Percentiles rank a stretch among this genome's conserved stretches.
phyloP scores from a whole-genome alignment of 1,139 yeast species.

The Hansenula anomala region DNA sequence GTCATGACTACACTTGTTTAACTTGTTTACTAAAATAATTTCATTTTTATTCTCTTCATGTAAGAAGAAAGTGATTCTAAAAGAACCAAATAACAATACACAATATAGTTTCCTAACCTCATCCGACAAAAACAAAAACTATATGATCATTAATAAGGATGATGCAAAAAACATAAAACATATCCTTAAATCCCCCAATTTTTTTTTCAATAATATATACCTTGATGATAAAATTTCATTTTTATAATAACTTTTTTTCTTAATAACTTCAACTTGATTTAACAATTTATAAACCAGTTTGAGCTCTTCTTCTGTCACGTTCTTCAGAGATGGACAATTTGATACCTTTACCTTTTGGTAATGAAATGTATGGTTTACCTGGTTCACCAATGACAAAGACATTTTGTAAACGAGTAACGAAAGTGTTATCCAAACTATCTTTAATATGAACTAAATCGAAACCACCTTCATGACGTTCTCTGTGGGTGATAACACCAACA shows the following conservation, averaged over 20 bases:
- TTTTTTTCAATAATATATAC: neutral
- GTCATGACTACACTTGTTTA: constrained; percentile 29
- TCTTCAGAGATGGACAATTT: constrained; percentile 97
- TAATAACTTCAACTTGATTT: neutral
- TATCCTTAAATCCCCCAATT: neutral
- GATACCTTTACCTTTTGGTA: constrained; percentile 99
- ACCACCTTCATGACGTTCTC: constrained; percentile 99
- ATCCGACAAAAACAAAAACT: constrained; percentile 72
- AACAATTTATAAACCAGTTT: constrained; percentile 27
- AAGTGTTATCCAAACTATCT: constrained; percentile 95
- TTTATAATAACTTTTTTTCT: constrained; percentile 1
- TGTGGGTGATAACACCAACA: constrained; percentile 96
- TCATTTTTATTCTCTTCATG: constrained; percentile 6
- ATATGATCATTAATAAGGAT: constrained; percentile 41
- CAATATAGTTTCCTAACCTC: constrained; percentile 5
- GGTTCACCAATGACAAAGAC: constrained; percentile 98
- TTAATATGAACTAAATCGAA: constrained; percentile 98
- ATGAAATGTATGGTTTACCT: constrained; percentile 93
- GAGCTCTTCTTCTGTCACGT: constrained; percentile 98
- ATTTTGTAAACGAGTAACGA: constrained; percentile 96
- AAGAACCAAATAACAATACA: constrained; percentile 61
- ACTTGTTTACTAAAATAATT: neutral
- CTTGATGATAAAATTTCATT: no score
- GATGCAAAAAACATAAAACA: constrained; percentile 1
- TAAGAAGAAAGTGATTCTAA: neutral